Evolutionary conservation across 1,139 yeast species (phyloP).

Genomic region (Suhomyces kunorum): DNA sequence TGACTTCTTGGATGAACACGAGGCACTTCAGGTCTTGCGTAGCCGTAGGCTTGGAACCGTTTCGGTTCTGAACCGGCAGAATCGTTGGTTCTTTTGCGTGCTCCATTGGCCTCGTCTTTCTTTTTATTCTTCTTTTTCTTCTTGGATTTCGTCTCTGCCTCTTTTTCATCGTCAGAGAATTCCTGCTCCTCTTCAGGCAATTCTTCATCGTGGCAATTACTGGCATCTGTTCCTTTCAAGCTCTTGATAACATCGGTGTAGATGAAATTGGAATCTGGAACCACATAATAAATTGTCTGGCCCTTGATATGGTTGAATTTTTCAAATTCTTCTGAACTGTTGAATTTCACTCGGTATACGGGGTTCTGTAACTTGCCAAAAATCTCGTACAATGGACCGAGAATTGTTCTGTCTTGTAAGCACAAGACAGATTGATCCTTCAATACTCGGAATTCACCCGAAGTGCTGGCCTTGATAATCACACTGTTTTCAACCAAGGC

Average conservation of each 20-base stretch:
- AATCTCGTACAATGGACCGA: constrained; percentile 88
- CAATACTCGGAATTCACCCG: constrained; percentile 84
- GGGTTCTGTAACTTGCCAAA: constrained; percentile 92
- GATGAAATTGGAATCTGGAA: constrained; percentile 75
- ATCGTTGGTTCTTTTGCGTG: constrained; percentile 14
- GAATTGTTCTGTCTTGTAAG: constrained; percentile 63
- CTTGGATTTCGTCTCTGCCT: constrained; percentile 41
- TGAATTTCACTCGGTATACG: constrained; percentile 72
- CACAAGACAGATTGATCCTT: constrained; percentile 83
- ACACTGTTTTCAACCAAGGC: constrained; percentile 73
- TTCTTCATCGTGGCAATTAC: constrained; percentile 94
- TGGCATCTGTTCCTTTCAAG: constrained; percentile 88
- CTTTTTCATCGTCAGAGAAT: constrained; percentile 90
- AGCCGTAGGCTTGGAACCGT: constrained; percentile 28
- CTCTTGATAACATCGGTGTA: constrained; percentile 71
- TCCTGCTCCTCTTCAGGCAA: constrained; percentile 91
- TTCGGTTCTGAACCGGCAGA: constrained; percentile 11
- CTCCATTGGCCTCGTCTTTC: constrained; percentile 23
- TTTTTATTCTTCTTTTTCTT: constrained; percentile 38
- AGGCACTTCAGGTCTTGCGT: constrained; percentile 20
- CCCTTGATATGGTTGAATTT: constrained; percentile 53
- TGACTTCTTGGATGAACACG: constrained; percentile 12
- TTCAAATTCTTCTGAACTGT: constrained; percentile 51
- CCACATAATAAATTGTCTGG: constrained; percentile 68
- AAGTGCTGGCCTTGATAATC: constrained; percentile 68